Percentiles rank a stretch among this genome's conserved stretches.
These are phyloP conservation scores for Balamuthia mandrillaris DNA, from an alignment of 208 protist species.

Conservation along the genomic window DNA sequence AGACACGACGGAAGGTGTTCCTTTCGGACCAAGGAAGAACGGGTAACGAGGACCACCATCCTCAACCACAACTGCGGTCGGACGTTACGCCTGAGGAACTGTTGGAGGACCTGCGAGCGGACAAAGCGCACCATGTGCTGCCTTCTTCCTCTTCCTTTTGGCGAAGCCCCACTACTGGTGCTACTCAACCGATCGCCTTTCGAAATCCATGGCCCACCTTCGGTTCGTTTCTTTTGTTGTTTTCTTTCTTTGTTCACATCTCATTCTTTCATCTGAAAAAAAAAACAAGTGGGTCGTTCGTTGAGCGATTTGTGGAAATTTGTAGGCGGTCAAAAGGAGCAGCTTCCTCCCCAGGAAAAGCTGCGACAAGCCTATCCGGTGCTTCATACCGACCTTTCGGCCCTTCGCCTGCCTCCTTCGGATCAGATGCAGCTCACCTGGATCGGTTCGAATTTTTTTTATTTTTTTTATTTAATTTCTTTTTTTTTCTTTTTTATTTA, in stretches of 20 bases:
- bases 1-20: no score
- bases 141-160: no score
- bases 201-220: not conserved
- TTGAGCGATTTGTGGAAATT: not conserved
- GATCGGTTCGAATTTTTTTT: not conserved
- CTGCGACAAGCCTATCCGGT: no score
- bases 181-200: no score
- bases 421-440: not conserved
- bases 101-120: not conserved
- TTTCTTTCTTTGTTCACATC: no score
- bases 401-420: not conserved
- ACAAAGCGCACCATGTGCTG: not conserved
- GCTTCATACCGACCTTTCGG: no score
- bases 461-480: not conserved
- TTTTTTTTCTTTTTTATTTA: no score
- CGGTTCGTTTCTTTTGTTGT: not conserved
- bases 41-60: no score
- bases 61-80: no score
- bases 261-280: not conserved
- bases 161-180: no score
- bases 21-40: no score
- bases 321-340: not conserved
- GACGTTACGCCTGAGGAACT: no score
- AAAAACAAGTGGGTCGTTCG: not conserved
- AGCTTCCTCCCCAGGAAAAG: not conserved